Conservation (phyloP, 1,284 basidiomycete genomes). For the Ustanciosporium gigantosporum region DNA sequence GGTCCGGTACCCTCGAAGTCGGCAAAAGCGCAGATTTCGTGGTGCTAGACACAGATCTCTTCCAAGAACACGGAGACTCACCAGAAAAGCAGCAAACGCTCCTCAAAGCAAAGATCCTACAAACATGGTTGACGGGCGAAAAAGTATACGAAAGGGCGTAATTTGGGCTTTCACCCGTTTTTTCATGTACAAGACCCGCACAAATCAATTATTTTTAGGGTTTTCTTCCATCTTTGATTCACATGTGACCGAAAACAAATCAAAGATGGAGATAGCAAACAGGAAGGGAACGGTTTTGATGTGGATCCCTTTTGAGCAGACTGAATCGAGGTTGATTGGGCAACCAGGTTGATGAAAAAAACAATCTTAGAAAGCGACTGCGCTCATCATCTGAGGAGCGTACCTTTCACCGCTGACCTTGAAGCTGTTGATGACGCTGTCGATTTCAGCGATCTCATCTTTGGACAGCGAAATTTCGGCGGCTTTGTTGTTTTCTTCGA, state of each 20-base stretch:
- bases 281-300: no score
- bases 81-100: conserved; percentile 25
- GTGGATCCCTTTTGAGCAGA: no score
- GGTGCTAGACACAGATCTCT: conserved; percentile 35
- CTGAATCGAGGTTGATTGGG: neutral
- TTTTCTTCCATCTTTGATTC: neutral
- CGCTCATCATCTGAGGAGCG: conserved; percentile 6
- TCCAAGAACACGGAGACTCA: conserved; percentile 10
- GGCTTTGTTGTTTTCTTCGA: conserved; percentile 39
- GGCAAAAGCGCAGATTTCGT: conserved; percentile 40
- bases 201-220: no score
- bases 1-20: conserved; percentile 21
- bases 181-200: no score
- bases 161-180: no score
- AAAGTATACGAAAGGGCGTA: conserved; percentile 32
- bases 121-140: conserved; percentile 30
- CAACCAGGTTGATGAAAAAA: neutral
- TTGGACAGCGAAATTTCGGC: conserved; percentile 18
- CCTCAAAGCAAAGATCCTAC: conserved; percentile 25
- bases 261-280: neutral
- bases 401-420: conserved; percentile 37
- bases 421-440: conserved; percentile 43
- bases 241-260: neutral
- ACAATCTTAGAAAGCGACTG: conserved; percentile 18
- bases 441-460: conserved; percentile 37